Evolutionary conservation across 2,329 filamentous ascomycete genomes (phyloP).

Genomic region (Mollisia scopiformis): DNA sequence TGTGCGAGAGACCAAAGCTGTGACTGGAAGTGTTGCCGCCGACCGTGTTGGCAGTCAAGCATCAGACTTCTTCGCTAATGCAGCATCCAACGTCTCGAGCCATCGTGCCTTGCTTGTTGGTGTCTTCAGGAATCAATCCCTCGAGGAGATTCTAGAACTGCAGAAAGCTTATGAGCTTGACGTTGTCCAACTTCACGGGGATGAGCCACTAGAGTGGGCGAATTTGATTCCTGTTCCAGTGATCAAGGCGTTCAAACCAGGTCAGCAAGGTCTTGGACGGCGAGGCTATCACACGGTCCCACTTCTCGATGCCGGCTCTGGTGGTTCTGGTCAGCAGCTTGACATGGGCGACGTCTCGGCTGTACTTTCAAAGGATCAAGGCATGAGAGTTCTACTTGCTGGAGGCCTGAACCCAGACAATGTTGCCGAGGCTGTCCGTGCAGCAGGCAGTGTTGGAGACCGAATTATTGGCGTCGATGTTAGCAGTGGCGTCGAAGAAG

Average conservation of each 20-base stretch:
- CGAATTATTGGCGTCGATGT: conserved; percentile 86
- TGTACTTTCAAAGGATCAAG: conserved; percentile 66
- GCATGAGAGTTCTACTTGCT: conserved; percentile 79
- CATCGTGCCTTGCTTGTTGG: conserved; percentile 80
- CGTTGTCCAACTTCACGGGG: conserved; percentile 89
- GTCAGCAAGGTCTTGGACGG: conserved; percentile 60
- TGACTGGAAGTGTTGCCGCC: conserved; percentile 30
- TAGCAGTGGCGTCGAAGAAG: conserved; percentile 88
- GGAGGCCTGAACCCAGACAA: conserved; percentile 84
- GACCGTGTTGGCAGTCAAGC: conserved; percentile 38
- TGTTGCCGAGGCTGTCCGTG: conserved; percentile 66
- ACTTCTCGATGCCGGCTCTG: conserved; percentile 84
- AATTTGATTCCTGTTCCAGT: conserved; percentile 89
- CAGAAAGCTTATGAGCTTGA: conserved; percentile 79
- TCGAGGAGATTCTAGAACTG: conserved; percentile 79
- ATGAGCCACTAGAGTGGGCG: conserved; percentile 92
- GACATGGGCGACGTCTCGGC: conserved; percentile 71
- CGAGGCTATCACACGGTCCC: conserved; percentile 84
- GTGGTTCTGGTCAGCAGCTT: conserved; percentile 78
- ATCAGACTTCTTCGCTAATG: conserved; percentile 73
- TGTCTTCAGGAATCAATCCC: conserved; percentile 89
- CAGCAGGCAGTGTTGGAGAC: conserved; percentile 60
- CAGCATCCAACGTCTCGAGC: conserved; percentile 51
- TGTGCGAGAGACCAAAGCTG: conserved; percentile 57
- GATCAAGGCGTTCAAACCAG: conserved; percentile 81